Percentiles rank a stretch among this genome's conserved stretches.
These are phyloP conservation scores for Russula sp. DNA, from an alignment of 768 basidiomycete species.

Conservation along the genomic window DNA sequence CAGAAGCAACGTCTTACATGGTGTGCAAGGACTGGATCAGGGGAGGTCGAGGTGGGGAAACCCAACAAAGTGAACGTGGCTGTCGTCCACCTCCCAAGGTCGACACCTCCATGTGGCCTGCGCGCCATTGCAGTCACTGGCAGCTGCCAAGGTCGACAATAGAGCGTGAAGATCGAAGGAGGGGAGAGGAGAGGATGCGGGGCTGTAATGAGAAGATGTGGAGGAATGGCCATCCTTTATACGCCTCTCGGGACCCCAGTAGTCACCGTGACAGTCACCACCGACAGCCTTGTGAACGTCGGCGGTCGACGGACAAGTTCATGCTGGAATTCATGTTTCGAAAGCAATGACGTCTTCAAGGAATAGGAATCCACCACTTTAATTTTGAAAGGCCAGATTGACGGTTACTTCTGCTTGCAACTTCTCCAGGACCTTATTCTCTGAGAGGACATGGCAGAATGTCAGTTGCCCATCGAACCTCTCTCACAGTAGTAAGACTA, in stretches of 20 bases:
- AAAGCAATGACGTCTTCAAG: no score
- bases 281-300: not conserved
- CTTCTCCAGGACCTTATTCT: not conserved
- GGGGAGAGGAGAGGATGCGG: not conserved
- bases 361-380: no score
- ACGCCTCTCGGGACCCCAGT: not conserved
- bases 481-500: not conserved
- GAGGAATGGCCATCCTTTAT: not conserved
- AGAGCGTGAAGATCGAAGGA: not conserved
- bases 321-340: slow-evolving; percentile 4
- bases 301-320: not conserved
- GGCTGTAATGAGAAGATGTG: not conserved
- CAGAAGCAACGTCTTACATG: not conserved
- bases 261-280: not conserved
- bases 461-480: no score
- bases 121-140: not conserved
- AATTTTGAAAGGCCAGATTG: no score
- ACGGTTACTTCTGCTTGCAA: not conserved
- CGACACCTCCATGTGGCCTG: not conserved
- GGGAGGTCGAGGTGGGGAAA: not conserved
- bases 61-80: not conserved
- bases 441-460: not conserved
- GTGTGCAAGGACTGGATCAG: not conserved
- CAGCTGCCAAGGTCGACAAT: not conserved
- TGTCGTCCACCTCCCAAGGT: not conserved